Base-by-base conservation (phyloP, 2,329 filamentous ascomycete genomes). In the Xylariaceae sp. region DNA sequence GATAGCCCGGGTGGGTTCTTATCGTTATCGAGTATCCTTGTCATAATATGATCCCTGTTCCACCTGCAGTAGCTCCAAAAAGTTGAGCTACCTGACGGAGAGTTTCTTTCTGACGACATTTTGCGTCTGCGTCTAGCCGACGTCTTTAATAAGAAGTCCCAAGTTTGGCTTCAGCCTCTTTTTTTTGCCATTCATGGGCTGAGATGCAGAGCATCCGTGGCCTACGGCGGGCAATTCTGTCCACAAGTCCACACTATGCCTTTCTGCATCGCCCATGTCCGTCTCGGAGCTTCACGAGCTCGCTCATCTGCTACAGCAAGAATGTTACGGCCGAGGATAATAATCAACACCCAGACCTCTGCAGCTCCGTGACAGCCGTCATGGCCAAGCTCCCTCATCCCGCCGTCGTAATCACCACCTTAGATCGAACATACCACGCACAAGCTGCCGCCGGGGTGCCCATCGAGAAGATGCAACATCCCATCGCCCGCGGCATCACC, bases 301-400 rank as follows among this genome's bases (percentile, higher is more conserved):
- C 49, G 11, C 14, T 26, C 16, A 26, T n/a, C 14, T 16, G 26
- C 14, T 19, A 16, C 26, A 40, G 17, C n/a, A 23, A 37, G 49
- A 45, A 24, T n/a, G 4, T 19, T 11, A 17, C 17, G 31, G 7
- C 23, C 8, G 14, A 31, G 16, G 19, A 34, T 16, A 31, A 17
- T 16, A 24, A 24, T 3, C 29, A 36, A 45, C 17, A 31, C 9
- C 29, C n/a, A 36, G 46, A 61, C 24, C 56, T 29, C 69, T 79
- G 24, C 79, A 81, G 56, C 75, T 37, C 82, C 48, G 74, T 84
- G 19, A 82, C 81, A 53, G 73, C 75, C 44, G 74, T 82, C 19
- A 82, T 85, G 79, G 81, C 83, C 54, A 77, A 80, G 12, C 73
- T 86, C 11, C 74, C 80, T 2, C 79, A 83, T 65, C 79, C 82